A percentile compares a stretch with the other conserved stretches of the same genome.
These are phyloP conservation scores for Podospora australis DNA, from an alignment of 495 filamentous ascomycete species.

Conservation along the genomic window DNA sequence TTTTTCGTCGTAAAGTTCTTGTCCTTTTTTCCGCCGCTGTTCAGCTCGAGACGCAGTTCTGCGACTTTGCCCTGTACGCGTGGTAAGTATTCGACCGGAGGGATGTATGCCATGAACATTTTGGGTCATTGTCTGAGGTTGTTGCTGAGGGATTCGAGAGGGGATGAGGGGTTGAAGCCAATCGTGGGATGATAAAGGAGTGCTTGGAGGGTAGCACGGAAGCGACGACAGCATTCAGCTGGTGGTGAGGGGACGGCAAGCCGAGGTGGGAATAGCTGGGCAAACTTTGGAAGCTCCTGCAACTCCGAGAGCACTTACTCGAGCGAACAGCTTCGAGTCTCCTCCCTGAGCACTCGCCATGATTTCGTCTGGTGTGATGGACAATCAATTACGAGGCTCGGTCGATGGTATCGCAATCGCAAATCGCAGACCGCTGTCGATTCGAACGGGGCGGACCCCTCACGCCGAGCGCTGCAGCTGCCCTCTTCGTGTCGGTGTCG, in stretches of 20 bases:
- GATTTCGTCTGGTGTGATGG: constrained; percentile 16
- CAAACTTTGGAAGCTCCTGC: background rate
- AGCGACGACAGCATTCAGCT: background rate
- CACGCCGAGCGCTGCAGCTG: background rate
- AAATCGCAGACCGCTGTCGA: too few species aligned
- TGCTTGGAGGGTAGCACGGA: background rate
- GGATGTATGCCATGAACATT: constrained; percentile 48
- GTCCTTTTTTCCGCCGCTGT: constrained; percentile 92
- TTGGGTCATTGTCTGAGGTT: constrained; percentile 22
- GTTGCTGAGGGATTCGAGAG: background rate
- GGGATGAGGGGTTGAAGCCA: too few species aligned
- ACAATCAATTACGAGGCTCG: too few species aligned
- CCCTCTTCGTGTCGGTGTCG: too few species aligned
- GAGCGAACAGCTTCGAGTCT: constrained; percentile 98
- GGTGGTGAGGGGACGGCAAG: too few species aligned
- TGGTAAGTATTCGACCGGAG: constrained; percentile 36
- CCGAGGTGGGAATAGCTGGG: background rate
- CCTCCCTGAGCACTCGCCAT: constrained; percentile 69
- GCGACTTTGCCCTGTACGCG: constrained; percentile 90
- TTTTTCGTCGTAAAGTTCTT: constrained; percentile 97
- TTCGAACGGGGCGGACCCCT: background rate
- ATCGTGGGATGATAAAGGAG: background rate
- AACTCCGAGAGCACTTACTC: constrained; percentile 62
- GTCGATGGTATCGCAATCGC: too few species aligned
- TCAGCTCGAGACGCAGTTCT: constrained; percentile 90